Base-by-base conservation (phyloP, 2,329 filamentous ascomycete species). In the Claviceps sp. region DNA sequence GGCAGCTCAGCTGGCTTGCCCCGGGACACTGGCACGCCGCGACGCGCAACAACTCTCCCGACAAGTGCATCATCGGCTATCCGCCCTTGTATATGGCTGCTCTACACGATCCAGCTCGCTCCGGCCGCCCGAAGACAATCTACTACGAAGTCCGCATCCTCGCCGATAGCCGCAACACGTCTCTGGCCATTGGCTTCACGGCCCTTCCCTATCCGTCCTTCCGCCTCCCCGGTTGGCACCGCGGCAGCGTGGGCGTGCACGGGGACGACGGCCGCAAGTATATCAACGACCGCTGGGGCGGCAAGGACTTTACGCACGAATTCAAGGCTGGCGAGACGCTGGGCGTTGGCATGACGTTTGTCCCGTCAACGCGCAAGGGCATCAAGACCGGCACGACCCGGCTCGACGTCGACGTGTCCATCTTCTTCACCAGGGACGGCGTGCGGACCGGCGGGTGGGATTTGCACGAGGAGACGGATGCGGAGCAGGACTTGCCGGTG, bases 211-310 rank as follows among this genome's bases (percentile, higher is more conserved):
- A 89, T 62, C 87, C 87, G 6, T 73, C 76, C 0, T 91, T 88
- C 70, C 77, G 87, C 7, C 75, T 90, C 54, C 87, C 87, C 0
- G 87, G 87, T 2, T 91, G 87, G 87, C 84, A 93, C 62, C 77
- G 87, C 37, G 87, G 78, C 18, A 84, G 80, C 56, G 61, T 90
- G 14, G 87, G 75, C 1, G 79, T 91, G n/a, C 87, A 91, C 63
- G 82, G 84, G 47, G 87, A 91, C 64, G 87, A 91, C 64, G 87
- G 87, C 0, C 76, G 84, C 59, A 77, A 78, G 64, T 93, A 85
- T 63, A 74, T 89, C 60, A 88, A 89, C 62, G 84, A 91, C 63
- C 74, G 75, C 7, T 85, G 77, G 72, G 87, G 87, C 22, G 87
- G 87, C 18, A 78, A 78, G 56, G 72, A 80, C 52, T 90, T 90